Evolutionary conservation across 371 early-diverging fungal genomes (phyloP).

Genomic region (Mortierella sp.): DNA sequence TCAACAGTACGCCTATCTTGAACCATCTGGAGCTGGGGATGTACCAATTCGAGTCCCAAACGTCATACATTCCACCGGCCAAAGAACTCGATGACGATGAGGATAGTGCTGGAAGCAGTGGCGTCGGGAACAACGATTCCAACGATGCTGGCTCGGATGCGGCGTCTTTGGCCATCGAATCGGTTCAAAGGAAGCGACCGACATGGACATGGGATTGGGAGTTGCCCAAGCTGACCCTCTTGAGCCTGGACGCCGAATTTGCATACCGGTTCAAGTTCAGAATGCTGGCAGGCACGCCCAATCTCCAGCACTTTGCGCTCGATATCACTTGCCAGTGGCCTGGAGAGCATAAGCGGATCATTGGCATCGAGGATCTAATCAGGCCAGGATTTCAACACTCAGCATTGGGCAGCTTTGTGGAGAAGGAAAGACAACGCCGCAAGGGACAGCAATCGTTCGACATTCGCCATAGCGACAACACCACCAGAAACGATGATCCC

Average conservation of each 20-base stretch:
- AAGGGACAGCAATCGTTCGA: not conserved
- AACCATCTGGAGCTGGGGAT: not conserved
- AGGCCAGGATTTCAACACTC: not conserved
- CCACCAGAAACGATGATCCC: not conserved
- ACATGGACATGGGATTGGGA: constrained; percentile 1
- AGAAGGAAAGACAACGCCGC: not conserved
- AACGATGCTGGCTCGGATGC: not conserved
- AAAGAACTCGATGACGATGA: not conserved
- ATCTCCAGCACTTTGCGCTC: not conserved
- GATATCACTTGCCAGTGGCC: not conserved
- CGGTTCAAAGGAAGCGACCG: not conserved
- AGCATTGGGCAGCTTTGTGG: not conserved
- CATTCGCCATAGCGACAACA: not conserved
- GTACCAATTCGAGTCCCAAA: accelerated
- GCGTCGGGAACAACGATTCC: not conserved
- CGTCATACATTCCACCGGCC: not conserved
- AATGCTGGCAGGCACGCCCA: not conserved
- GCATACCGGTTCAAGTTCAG: not conserved
- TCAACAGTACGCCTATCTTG: not conserved
- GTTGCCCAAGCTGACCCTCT: not conserved
- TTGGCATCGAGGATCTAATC: not conserved
- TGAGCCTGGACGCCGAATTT: not conserved
- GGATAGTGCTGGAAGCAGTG: not conserved
- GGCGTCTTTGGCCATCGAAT: not conserved
- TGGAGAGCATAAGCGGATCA: not conserved